Conservation (phyloP, 805 yeast species). For the Candida loeiensis region DNA sequence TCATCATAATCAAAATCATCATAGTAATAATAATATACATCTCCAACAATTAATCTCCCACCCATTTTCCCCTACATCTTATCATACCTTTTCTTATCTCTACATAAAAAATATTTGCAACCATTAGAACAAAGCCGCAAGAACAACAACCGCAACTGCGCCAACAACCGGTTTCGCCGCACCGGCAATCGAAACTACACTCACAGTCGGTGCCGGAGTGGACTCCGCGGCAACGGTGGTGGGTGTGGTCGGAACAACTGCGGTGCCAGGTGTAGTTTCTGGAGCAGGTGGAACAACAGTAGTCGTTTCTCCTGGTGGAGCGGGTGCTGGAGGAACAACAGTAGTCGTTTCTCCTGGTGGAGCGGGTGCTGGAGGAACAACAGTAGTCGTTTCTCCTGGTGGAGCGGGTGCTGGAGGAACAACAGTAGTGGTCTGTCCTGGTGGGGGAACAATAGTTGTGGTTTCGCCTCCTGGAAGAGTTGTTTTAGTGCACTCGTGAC, state of each 20-base stretch:
- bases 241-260: not conserved
- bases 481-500: not conserved
- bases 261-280: not conserved
- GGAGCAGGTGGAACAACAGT: too few species aligned
- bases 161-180: conserved; percentile 2
- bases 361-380: too few species aligned
- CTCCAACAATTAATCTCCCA: too few species aligned
- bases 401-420: too few species aligned
- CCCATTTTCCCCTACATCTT: too few species aligned
- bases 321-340: not conserved
- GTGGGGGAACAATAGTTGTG: too few species aligned
- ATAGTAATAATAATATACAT: too few species aligned
- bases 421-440: too few species aligned
- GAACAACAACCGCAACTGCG: conserved; percentile 7
- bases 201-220: conserved; percentile 1
- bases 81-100: not conserved
- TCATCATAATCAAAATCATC: too few species aligned
- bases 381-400: too few species aligned
- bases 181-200: conserved; percentile 1
- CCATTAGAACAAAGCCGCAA: conserved; percentile 3
- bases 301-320: too few species aligned
- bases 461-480: too few species aligned
- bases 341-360: not conserved
- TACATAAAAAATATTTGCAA: not conserved
- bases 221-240: not conserved